Percentiles rank a stretch among this genome's conserved stretches.
phyloP scores from a whole-genome alignment of 2,329 filamentous ascomycete genomes.

The Phaeosphaeriaceae sp. region DNA sequence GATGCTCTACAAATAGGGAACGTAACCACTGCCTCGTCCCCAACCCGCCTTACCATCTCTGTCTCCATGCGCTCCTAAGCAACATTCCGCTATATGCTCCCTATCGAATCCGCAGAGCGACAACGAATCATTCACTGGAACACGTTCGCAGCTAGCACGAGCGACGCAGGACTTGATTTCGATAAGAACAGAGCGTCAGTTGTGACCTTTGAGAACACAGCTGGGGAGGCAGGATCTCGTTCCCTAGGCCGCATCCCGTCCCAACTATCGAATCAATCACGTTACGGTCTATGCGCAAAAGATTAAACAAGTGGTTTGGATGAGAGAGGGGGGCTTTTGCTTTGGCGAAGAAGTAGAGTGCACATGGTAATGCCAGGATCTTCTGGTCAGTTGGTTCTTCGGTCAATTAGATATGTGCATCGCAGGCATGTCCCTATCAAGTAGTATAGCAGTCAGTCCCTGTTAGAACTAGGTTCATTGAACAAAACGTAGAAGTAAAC shows the following conservation, averaged over 20 bases:
- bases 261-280: constrained; percentile 32
- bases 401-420: too few species aligned
- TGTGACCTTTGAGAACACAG: constrained; percentile 18
- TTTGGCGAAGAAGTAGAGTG: constrained; percentile 13
- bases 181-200: constrained; percentile 22
- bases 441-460: too few species aligned
- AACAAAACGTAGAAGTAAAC: too few species aligned
- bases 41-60: not conserved
- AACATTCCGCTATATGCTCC: constrained; percentile 20
- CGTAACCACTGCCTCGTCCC: not conserved
- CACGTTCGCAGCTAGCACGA: constrained; percentile 22
- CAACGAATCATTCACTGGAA: constrained; percentile 12
- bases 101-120: constrained; percentile 15
- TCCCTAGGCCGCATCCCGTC: constrained; percentile 40
- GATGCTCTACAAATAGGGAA: not conserved
- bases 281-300: constrained; percentile 33
- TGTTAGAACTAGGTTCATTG: too few species aligned
- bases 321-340: constrained; percentile 29
- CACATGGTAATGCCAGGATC: too few species aligned
- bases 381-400: too few species aligned
- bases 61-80: constrained; percentile 8
- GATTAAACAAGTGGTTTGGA: constrained; percentile 40
- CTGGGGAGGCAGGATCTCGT: constrained; percentile 23
- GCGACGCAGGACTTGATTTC: constrained; percentile 17
- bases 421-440: too few species aligned